Conservation (phyloP, 164 flowering plant species). For the grape (Vitis vinifera) region DNA sequence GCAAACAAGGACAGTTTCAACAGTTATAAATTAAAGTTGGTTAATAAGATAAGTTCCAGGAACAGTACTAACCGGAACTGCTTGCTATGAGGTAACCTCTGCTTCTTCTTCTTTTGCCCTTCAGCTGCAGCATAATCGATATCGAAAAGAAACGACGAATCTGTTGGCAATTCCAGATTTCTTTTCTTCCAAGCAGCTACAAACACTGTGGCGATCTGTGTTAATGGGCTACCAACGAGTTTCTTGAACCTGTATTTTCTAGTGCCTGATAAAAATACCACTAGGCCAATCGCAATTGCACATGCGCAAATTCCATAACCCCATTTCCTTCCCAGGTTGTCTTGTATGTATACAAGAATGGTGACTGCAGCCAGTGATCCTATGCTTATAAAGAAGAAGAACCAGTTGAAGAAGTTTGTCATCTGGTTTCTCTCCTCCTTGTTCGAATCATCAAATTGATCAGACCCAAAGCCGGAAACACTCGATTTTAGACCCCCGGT, state of each 20-base stretch:
- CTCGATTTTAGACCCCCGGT: constrained; percentile 95
- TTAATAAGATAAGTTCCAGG: neutral
- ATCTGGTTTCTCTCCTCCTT: constrained; percentile 48
- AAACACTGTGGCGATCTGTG: constrained; percentile 69
- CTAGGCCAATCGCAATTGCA: constrained; percentile 49
- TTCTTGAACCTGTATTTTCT: constrained; percentile 83
- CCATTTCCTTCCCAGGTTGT: constrained; percentile 75
- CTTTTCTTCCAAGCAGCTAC: constrained; percentile 78
- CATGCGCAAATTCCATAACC: constrained; percentile 84
- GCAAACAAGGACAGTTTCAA: too few species aligned
- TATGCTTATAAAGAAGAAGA: constrained; percentile 85
- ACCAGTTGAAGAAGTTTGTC: constrained; percentile 86
- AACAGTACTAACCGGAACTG: constrained; percentile 65
- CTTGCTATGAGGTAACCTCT: constrained; percentile 68
- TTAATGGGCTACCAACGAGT: constrained; percentile 81
- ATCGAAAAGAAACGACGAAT: constrained; percentile 44
- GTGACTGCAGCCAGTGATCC: constrained; percentile 86
- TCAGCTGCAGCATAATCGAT: constrained; percentile 31
- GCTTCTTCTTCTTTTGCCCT: constrained; percentile 49
- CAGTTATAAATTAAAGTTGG: neutral
- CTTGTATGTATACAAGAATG: constrained; percentile 83
- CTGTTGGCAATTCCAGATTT: constrained; percentile 58
- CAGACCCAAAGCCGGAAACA: constrained; percentile 93
- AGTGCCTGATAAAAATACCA: constrained; percentile 68
- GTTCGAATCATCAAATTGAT: constrained; percentile 83